Conservation (phyloP, 228 moss, liverwort and hornwort genomes). For the Sphagnum fallax region DNA sequence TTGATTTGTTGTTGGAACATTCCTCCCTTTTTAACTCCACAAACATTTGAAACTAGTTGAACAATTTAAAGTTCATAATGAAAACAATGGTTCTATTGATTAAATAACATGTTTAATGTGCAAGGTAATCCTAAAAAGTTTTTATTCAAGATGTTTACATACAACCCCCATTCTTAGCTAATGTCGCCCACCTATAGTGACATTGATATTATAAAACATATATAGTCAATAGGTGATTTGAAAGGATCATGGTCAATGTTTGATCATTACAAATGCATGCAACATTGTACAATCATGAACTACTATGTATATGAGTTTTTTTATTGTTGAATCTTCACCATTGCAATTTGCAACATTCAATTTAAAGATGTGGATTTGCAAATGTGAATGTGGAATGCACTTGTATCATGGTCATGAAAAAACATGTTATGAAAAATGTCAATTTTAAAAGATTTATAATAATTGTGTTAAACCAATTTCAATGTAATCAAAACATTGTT, state of each 20-base stretch:
- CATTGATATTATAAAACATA: neutral
- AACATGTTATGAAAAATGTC: too few relatives aligned
- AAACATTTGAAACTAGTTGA: neutral
- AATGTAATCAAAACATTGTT: neutral
- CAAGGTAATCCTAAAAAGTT: neutral
- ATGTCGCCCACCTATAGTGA: neutral
- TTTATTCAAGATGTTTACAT: neutral
- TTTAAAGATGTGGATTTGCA: neutral
- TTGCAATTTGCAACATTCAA: conserved; percentile 1
- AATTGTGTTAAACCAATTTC: neutral
- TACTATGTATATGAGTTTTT: neutral
- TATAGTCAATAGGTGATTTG: neutral
- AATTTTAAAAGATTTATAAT: neutral
- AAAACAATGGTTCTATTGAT: neutral
- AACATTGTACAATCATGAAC: neutral
- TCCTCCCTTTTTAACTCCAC: neutral
- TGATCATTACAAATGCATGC: neutral
- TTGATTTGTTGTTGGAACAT: neutral
- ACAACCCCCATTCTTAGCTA: too few relatives aligned
- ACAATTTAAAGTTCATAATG: neutral
- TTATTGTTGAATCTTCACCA: neutral
- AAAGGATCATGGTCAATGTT: too few relatives aligned
- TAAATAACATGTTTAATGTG: neutral
- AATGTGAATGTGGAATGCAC: neutral
- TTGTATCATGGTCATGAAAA: neutral